Evolutionary conservation across 768 basidiomycete genomes (phyloP).

Genomic region (Amanita exitialis): DNA sequence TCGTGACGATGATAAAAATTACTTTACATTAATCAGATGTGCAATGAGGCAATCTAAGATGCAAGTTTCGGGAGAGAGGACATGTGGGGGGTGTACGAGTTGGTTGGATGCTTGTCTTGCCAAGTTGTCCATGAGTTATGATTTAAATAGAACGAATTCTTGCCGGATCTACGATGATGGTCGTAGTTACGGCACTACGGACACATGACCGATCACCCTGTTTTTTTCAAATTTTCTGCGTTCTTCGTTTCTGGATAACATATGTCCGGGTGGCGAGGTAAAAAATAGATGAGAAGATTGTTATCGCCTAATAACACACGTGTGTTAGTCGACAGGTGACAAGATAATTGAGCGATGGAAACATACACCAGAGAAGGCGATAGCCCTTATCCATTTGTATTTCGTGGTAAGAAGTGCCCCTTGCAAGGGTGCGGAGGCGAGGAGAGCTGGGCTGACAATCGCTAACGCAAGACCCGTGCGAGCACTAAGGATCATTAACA

Average conservation of each 20-base stretch:
- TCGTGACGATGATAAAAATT: background rate
- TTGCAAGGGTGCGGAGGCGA: conserved; percentile 25
- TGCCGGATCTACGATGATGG: too few species aligned
- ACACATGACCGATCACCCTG: background rate
- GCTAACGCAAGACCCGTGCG: conserved; percentile 26
- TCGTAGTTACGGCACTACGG: too few species aligned
- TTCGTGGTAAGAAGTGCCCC: conserved; percentile 21
- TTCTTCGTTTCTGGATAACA: background rate
- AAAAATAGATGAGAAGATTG: background rate
- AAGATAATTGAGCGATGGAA: background rate
- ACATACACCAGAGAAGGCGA: conserved; percentile 25
- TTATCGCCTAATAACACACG: background rate
- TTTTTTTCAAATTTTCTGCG: background rate
- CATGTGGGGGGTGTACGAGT: background rate
- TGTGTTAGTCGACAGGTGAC: background rate
- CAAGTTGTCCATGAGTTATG: background rate
- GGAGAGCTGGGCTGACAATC: conserved; percentile 20
- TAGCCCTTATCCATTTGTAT: conserved; percentile 22
- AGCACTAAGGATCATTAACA: conserved; percentile 15
- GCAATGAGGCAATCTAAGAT: background rate
- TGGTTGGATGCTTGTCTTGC: background rate
- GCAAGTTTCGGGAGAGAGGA: background rate
- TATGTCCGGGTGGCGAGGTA: background rate
- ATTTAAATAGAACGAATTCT: too few species aligned
- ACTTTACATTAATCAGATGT: background rate